Evolutionary conservation across 495 filamentous ascomycete species (phyloP).

Genomic region (Pseudevernia furfuracea): DNA sequence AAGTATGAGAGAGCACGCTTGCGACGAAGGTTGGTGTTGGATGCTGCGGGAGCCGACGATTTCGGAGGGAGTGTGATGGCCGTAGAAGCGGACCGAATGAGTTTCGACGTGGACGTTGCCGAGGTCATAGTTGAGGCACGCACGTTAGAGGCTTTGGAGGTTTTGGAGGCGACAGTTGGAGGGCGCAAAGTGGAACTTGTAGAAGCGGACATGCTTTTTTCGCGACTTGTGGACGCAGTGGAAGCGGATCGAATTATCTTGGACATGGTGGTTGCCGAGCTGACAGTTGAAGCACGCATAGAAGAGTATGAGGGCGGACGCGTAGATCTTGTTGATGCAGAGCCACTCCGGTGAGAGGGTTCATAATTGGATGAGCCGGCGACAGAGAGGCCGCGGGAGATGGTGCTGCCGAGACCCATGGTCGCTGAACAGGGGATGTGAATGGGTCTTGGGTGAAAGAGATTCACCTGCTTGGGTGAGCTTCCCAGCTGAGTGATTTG

Average conservation of each 20-base stretch:
- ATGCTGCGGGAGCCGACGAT: neutral
- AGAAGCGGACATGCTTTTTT: neutral
- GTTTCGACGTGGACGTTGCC: neutral
- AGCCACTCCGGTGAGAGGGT: neutral
- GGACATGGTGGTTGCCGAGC: neutral
- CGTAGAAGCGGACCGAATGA: neutral
- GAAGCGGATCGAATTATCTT: neutral
- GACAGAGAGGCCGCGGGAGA: neutral
- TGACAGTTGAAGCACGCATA: neutral
- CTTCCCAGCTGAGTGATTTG: neutral
- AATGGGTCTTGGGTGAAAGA: neutral
- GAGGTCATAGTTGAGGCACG: neutral
- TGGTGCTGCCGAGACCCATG: neutral
- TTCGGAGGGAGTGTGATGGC: neutral
- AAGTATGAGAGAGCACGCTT: neutral
- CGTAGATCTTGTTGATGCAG: neutral
- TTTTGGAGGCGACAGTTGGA: neutral
- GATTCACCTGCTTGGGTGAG: neutral
- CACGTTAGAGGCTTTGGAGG: neutral
- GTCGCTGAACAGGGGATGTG: neutral
- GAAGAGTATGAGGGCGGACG: neutral
- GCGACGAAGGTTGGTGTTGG: neutral
- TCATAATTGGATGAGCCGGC: neutral
- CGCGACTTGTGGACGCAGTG: conserved; percentile 4
- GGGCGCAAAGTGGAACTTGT: neutral